phyloP scores from a whole-genome alignment of 169 alveolate species.

The Plasmodium inui region DNA sequence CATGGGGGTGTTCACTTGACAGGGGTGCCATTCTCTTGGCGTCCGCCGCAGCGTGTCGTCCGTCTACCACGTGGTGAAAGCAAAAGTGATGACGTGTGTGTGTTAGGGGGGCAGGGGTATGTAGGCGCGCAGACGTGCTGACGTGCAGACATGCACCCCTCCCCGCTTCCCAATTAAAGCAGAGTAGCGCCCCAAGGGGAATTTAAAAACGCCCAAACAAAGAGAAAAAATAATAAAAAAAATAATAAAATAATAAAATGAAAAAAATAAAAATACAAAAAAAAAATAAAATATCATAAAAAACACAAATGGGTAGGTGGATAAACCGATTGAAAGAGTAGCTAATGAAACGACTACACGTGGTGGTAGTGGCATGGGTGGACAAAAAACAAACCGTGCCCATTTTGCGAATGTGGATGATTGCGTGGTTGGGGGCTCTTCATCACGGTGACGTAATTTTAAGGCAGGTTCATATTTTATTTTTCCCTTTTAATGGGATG shows the following conservation, averaged over 20 bases:
- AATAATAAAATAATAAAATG: too few relatives aligned
- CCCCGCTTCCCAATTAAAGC: neutral
- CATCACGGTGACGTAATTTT: neutral
- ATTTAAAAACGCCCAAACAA: neutral
- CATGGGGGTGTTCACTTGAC: neutral
- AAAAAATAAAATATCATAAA: neutral
- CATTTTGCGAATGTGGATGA: neutral
- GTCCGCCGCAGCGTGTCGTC: neutral
- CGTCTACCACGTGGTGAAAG: neutral
- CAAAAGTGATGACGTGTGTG: neutral
- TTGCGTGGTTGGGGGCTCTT: neutral
- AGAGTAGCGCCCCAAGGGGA: neutral
- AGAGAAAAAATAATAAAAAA: neutral
- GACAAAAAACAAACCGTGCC: neutral
- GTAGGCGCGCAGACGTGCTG: neutral
- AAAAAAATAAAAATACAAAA: neutral
- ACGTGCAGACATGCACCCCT: neutral
- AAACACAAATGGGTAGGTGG: neutral
- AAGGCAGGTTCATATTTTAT: neutral
- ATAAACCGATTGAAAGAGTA: neutral
- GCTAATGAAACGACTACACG: neutral
- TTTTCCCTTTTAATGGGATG: neutral
- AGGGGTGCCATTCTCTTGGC: neutral
- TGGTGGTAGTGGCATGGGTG: neutral
- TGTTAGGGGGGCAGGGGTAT: neutral